Evolutionary conservation across 768 basidiomycete genomes (phyloP).

Genomic region (Gautieria morchelliformis): DNA sequence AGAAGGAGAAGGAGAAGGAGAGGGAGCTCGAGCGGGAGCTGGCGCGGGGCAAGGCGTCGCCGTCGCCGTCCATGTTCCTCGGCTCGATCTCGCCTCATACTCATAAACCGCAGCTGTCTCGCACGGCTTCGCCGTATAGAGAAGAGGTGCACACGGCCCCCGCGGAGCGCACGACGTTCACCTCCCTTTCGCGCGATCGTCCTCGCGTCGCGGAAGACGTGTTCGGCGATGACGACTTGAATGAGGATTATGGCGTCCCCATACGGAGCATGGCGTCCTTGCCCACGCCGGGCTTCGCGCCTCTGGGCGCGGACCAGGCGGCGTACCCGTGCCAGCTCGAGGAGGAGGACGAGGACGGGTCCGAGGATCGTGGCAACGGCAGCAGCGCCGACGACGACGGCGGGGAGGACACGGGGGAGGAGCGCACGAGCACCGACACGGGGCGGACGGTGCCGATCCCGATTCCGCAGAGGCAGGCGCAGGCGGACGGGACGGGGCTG

Average conservation of each 20-base stretch:
- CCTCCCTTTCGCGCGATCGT: background rate
- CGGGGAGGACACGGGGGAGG: background rate
- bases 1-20: slow-evolving; percentile 3
- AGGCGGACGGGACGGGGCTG: background rate
- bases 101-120: background rate
- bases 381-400: background rate
- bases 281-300: background rate
- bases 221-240: background rate
- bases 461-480: background rate
- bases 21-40: background rate
- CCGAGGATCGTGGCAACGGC: background rate
- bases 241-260: slow-evolving; percentile 7
- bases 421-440: background rate
- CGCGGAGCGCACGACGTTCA: slow-evolving; percentile 1
- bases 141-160: slow-evolving; percentile 1
- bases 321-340: no score
- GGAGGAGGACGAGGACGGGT: background rate
- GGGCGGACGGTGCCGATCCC: background rate
- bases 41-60: background rate
- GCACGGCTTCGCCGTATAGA: background rate
- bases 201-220: background rate
- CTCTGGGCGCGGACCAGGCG: background rate
- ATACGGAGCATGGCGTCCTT: background rate
- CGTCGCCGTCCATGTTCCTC: background rate
- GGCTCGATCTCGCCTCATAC: background rate